A percentile compares a stretch with the other conserved stretches of the same genome.
These are phyloP conservation scores for Talaromyces funiculosus DNA, from an alignment of 2,329 filamentous ascomycete species.

Conservation along the genomic window DNA sequence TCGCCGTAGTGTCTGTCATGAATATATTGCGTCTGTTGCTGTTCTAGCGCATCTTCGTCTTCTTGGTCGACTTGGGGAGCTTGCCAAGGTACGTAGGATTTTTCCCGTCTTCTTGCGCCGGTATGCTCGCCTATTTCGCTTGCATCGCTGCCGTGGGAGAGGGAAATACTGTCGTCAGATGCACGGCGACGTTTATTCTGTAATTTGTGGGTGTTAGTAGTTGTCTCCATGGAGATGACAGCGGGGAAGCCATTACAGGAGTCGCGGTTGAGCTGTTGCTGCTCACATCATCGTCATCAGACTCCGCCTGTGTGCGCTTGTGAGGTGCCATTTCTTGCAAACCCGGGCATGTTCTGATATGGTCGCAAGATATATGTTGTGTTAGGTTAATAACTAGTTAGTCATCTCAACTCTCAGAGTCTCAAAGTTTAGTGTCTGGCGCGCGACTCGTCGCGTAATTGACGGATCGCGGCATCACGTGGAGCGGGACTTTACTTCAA, in stretches of 20 bases:
- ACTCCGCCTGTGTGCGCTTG: conserved; percentile 36
- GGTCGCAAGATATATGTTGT: neutral
- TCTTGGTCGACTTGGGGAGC: conserved; percentile 15
- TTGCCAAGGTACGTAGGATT: neutral
- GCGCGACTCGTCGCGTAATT: conserved; percentile 7
- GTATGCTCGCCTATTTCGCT: neutral
- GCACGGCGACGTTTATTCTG: conserved; percentile 14
- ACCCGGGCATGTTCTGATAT: neutral
- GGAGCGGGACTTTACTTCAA: neutral
- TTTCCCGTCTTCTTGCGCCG: neutral
- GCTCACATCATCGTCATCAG: conserved; percentile 25
- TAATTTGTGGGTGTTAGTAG: neutral
- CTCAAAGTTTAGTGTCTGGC: neutral
- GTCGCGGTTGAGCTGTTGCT: conserved; percentile 12
- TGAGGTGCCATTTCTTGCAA: conserved; percentile 34
- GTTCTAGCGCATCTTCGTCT: conserved; percentile 44
- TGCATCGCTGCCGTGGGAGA: neutral
- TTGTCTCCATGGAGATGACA: neutral
- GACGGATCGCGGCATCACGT: conserved; percentile 16
- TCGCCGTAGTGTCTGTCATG: conserved; percentile 45
- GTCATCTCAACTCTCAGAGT: neutral
- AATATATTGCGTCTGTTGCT: conserved; percentile 60
- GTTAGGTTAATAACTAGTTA: neutral
- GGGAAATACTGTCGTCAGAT: conserved; percentile 3
- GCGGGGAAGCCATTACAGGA: conserved; percentile 5